Evolutionary conservation across 179 eudicot genomes (phyloP), one percentile per base, ranked within the genome.

Genomic region (Carnegiea gigantea): DNA sequence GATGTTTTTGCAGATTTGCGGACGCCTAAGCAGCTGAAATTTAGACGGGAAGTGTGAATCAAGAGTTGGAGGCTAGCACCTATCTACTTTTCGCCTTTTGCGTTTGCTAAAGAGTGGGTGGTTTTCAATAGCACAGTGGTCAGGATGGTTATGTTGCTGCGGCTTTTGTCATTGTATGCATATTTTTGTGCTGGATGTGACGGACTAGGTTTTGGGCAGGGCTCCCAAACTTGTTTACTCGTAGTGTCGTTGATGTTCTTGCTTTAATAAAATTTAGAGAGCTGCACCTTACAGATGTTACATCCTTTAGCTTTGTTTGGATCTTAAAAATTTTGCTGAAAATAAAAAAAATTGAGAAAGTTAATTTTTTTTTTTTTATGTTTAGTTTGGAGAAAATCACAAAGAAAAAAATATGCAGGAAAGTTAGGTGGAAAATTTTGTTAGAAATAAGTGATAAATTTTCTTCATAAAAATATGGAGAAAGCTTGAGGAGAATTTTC

Each of bases 1-100:
- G 8, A 26, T 30, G 78, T 38, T 24, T 64, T 78, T 81, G 78
- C 88, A 92, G 97, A 80, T 92, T 89, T 84, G 97, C 93, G 71
- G 97, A 90, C 20, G 93, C 92, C 30, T 93, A 86, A 89, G 74
- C 77, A 80, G 77, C 78, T 51, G 15, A 48, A 60, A 30, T 70
- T 4, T 12, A 5, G 9, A 48, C 28, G 2, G 51, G 24, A 33
- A 40, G 21, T 40, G 38, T 67, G 51, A 36, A 73, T 60, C 33
- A 60, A 57, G 33, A 15, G 14, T 48, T 48, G 53, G 53, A 48
- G 53, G 53, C 54, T 74, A 48, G 78, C 82, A 83, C 28, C 73
- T 24, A 1, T 14, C 67, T 15, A 9, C 79, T 33, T 75, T 48
- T 65, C 24, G 81, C 70, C 70, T 73, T 57, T 70, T 77, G 73